phyloP scores from a whole-genome alignment of 2,329 filamentous ascomycete genomes.

The Paecilomyces sp. region DNA sequence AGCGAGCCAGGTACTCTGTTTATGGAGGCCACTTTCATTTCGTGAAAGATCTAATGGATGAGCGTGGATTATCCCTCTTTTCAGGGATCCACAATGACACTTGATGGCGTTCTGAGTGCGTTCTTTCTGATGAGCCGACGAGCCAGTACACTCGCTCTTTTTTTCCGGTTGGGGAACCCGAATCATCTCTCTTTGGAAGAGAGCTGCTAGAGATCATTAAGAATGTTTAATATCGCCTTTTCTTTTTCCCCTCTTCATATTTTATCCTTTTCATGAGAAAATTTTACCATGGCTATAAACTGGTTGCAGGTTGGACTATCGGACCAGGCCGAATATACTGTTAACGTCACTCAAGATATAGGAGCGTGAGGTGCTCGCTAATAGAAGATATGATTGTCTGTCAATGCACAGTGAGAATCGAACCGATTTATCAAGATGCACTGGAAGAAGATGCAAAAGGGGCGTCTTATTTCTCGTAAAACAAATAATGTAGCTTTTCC shows the following conservation, averaged over 20 bases:
- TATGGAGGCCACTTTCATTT: constrained; percentile 94
- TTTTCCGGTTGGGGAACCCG: background rate
- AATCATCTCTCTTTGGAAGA: background rate
- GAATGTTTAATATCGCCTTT: background rate
- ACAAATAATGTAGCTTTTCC: no score
- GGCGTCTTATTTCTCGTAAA: no score
- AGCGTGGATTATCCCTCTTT: constrained; percentile 15
- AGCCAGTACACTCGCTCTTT: background rate
- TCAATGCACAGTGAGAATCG: background rate
- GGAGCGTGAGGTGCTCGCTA: background rate
- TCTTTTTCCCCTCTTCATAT: background rate
- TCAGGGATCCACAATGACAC: constrained; percentile 9
- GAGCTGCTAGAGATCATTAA: background rate
- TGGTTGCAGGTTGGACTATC: background rate
- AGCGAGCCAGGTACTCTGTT: constrained; percentile 74
- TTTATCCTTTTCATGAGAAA: background rate
- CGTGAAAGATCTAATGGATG: constrained; percentile 37
- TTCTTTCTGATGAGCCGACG: constrained; percentile 1
- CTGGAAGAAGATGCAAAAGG: no score
- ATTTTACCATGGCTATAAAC: background rate
- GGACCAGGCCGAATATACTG: background rate
- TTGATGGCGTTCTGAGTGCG: constrained; percentile 18
- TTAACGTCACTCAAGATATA: background rate
- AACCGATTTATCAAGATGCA: no score
- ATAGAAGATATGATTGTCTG: background rate